Evolutionary conservation across 768 basidiomycete species (phyloP), one percentile per base, ranked within the genome.

Genomic region (Lentinula guzmanii): DNA sequence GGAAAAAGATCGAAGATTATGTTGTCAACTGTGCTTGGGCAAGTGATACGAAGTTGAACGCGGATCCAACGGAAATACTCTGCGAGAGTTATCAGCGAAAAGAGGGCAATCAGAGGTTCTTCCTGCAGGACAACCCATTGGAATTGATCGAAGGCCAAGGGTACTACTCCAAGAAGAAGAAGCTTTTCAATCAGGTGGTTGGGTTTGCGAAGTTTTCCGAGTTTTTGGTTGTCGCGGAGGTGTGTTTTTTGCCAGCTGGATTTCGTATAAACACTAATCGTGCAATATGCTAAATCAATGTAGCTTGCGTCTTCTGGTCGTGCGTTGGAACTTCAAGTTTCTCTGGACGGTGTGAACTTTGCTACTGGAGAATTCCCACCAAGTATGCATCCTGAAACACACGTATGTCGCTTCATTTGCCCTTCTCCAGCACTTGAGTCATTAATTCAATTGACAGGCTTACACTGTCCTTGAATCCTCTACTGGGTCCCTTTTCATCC

Each of bases 131-230:
- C 11, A 72, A 91, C 68, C 85, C 90, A 15, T 68, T 98, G 58
- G 83, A 95, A 71, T 78, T 98, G 48, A 81, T 95, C 28, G 83
- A 85, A 11, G 96, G 97, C 0, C 71, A 78, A 10, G 78, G 86
- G 60, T 98, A 85, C 76, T 98, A 86, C 70, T 65, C 65, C 52
- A 84, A 80, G 64, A 89, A 86, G 78, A 85, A 77, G 63, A 90
- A 83, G 70, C 71, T 97, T 21, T 99, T 98, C 68, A 84, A 92
- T 51, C 79, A 86, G 46, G 87, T 99, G 58, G 93, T 94, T 65
- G 97, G 97, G 6, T 98, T 95, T 76, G 89, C 97, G 0, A 95
- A 94, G 75, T 99, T 99, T 73, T 93, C 93, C 0, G 93, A 99
- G 76, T 99, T 91, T 71, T 80, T 98, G 70, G 86, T 98, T 50